phyloP scores from a whole-genome alignment of 495 filamentous ascomycete species.

The Neurospora africana region DNA sequence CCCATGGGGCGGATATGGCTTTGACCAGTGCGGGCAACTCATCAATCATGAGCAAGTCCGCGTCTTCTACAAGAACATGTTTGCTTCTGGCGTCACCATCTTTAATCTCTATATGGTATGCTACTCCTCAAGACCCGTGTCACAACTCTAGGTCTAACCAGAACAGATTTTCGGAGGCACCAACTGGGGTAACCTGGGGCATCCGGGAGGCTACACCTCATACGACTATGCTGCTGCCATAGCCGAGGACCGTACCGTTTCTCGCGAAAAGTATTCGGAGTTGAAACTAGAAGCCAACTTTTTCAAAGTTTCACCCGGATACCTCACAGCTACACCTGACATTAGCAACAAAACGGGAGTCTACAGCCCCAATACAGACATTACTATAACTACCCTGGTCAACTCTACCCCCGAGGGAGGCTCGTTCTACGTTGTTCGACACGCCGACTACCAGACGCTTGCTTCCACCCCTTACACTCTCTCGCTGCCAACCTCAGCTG shows the following conservation, averaged over 20 bases:
- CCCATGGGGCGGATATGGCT: slow-evolving; percentile 63
- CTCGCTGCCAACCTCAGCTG: slow-evolving; percentile 49
- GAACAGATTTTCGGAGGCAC: slow-evolving; percentile 57
- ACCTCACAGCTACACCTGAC: slow-evolving; percentile 45
- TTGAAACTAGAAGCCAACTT: slow-evolving; percentile 67
- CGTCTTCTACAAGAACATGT: slow-evolving; percentile 74
- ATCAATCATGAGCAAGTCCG: slow-evolving; percentile 62
- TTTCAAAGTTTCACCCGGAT: slow-evolving; percentile 55
- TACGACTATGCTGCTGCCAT: slow-evolving; percentile 66
- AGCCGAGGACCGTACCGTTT: slow-evolving; percentile 49
- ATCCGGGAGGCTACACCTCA: slow-evolving; percentile 61
- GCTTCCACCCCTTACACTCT: slow-evolving; percentile 41
- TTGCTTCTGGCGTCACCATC: slow-evolving; percentile 42
- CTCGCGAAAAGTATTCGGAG: slow-evolving; percentile 69
- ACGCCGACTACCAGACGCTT: slow-evolving; percentile 40
- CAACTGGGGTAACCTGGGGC: slow-evolving; percentile 76
- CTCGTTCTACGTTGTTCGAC: slow-evolving; percentile 53
- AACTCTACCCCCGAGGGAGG: slow-evolving; percentile 27
- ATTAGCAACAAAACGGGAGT: slow-evolving; percentile 16
- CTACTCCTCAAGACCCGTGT: not conserved
- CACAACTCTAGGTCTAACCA: slow-evolving; percentile 1
- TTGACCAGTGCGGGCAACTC: slow-evolving; percentile 50
- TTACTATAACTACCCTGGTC: slow-evolving; percentile 51
- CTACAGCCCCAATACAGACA: slow-evolving; percentile 38
- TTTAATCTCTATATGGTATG: slow-evolving; percentile 53